Base-by-base conservation (phyloP, 1,284 basidiomycete genomes). In the Irpex rosettiformis region DNA sequence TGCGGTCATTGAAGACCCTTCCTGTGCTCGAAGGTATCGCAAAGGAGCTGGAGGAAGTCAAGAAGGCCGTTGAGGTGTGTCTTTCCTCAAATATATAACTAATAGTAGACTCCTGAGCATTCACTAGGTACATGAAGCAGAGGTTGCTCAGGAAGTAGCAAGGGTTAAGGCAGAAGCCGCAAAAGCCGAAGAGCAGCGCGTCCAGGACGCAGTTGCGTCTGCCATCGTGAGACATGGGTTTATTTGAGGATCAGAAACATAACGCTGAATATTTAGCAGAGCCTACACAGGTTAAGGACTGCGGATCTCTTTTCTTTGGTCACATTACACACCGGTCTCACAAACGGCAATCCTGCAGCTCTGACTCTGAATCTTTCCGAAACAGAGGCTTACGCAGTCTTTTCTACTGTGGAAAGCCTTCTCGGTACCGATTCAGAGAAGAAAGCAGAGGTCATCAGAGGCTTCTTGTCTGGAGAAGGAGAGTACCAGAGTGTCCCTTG, bases 1-100 rank as follows among this genome's bases (percentile, higher is more conserved):
- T 80, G 64, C 82, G 85, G 29, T 79, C 81, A 1, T 67, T 94
- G 55, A 86, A 83, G 62, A 84, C 82, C 22, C 80, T 95, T 43
- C 83, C 93, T 4, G 77, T 77, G 8, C 77, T 94, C 40, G 92
- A 94, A 68, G 89, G 85, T 4, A 77, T 86, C 24, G 80, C 84
- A 64, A 91, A 89, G 66, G 93, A 95, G 67, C 75, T 95, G 13
- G 85, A 84, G 48, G 92, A 94, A 61, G 81, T 94, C 45, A 88
- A 86, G 72, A 91, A 90, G 70, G 82, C 80, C 43, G 79, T 94
- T 62, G 91, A 94, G 82, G 93, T 92, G 77, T 73, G 40, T 13
- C 56, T 28, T 48, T 55, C 58, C 29, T 27, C 33, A 13, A 40
- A 11, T 52, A 52, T 24, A 45, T 54, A 22, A 11, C 8, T 21